A percentile compares a stretch with the other conserved stretches of the same genome.
Conservation (phyloP, 331 rosid species). For the Malus hybrid region DNA sequence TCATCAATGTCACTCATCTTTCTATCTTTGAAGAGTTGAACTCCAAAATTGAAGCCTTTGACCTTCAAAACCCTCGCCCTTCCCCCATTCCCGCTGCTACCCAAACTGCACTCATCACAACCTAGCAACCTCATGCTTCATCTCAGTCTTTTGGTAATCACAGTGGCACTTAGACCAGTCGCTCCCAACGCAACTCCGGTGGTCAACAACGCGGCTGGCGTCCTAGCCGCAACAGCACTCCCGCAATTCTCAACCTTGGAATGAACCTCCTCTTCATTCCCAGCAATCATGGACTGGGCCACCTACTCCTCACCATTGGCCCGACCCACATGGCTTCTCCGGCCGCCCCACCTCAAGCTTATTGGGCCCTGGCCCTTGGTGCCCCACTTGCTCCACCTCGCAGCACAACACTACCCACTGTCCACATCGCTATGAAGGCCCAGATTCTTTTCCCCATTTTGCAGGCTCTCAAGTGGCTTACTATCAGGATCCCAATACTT, state of each 20-base stretch:
- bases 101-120: not conserved
- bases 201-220: too few relatives aligned
- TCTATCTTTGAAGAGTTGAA: not conserved
- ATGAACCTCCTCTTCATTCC: too few relatives aligned
- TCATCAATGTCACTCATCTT: not conserved
- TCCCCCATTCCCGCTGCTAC: not conserved
- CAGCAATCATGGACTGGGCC: fast-evolving
- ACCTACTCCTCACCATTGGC: too few relatives aligned
- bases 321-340: not conserved
- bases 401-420: not conserved
- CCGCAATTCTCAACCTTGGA: not conserved
- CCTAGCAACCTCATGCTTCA: not conserved
- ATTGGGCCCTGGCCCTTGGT: not conserved
- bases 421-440: not conserved
- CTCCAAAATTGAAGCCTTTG: not conserved
- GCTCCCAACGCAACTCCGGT: too few relatives aligned
- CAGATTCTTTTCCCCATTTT: not conserved
- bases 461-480: not conserved
- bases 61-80: not conserved
- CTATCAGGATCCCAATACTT: not conserved
- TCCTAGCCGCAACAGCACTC: not conserved
- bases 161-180: too few relatives aligned
- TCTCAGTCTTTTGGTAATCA: fast-evolving
- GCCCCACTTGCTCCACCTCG: not conserved
- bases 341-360: not conserved